These are phyloP conservation scores for Dentipellis fragilis DNA, from an alignment of 768 basidiomycete genomes.

Conservation along the genomic window DNA sequence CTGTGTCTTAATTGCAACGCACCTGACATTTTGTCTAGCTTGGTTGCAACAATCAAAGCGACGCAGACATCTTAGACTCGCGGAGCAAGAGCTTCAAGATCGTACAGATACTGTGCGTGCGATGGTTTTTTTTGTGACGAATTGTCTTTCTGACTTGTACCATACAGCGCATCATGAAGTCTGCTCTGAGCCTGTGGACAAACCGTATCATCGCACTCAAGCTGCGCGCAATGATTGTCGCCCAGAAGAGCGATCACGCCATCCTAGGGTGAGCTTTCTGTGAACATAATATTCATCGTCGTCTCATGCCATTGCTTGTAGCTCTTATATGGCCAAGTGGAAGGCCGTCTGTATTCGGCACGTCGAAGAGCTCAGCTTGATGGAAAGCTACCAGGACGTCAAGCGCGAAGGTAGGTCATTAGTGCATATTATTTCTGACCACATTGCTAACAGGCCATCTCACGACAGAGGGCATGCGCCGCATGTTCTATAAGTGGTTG, in stretches of 20 bases:
- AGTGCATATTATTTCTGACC: background rate
- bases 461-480: constrained; percentile 50
- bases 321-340: constrained; percentile 61
- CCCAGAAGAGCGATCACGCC: constrained; percentile 33
- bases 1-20: background rate
- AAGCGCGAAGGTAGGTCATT: constrained; percentile 58
- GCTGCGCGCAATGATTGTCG: constrained; percentile 56
- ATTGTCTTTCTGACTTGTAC: background rate
- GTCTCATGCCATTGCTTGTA: constrained; percentile 17
- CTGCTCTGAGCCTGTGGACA: constrained; percentile 51
- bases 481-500: constrained; percentile 65
- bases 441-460: background rate
- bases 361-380: constrained; percentile 62
- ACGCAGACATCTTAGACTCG: constrained; percentile 8
- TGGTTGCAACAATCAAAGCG: constrained; percentile 11
- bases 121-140: background rate
- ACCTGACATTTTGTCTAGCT: background rate
- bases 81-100: constrained; percentile 7
- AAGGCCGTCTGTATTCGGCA: constrained; percentile 49
- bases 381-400: constrained; percentile 76
- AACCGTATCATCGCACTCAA: constrained; percentile 67
- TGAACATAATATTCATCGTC: background rate
- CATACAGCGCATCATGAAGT: constrained; percentile 41
- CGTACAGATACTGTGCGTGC: constrained; percentile 2
- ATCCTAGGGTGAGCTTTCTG: background rate